Evolutionary conservation across 768 basidiomycete species (phyloP), one percentile per base, ranked within the genome.

Genomic region (Serendipita indica): DNA sequence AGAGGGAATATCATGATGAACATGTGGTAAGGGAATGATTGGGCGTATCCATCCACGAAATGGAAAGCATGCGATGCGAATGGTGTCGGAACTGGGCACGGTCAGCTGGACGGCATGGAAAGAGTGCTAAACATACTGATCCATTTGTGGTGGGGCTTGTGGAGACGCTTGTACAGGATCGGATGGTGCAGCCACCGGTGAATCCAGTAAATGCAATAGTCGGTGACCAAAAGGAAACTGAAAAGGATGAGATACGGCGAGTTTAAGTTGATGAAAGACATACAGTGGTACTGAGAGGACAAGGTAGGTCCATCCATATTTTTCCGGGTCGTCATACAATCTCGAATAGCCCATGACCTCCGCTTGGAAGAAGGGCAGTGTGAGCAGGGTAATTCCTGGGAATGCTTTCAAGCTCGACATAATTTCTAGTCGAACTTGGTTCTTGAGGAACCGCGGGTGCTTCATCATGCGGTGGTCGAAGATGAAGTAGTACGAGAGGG

Each of bases 91-190:
- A 99, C 92, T 96, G 66, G 16, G 37, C 1, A 27, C 20, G 3
- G 49, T 54, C 20, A 54, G 49, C n/a, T 1, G 16, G 20, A 5
- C 10, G 49, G 4, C 22, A 2, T 4, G 30, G 1, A 54, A n/a
- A 13, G 33, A 4, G 32, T 25, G 22, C 2, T 49, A 16, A 32
- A 81, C 91, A 59, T 69, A 94, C 92, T 81, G 63, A 98, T 75
- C 96, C 96, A 99, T 71, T 89, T 93, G 78, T 99, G 96, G 69
- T 99, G 96, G 1, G 94, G 92, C 70, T 99, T 99, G 71, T 99
- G 96, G 45, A 99, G 65, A 59, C 76, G 72, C 69, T 94, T 98
- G 77, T 99, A 99, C 60, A 96, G 64, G 35, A 75, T 58, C 1
- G 94, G 94, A 60, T 84, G 73, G 68, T 99, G 96, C 58, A 94